These are phyloP conservation scores for Fusarium papillatum DNA, from an alignment of 2,329 filamentous ascomycete species.

Conservation along the genomic window DNA sequence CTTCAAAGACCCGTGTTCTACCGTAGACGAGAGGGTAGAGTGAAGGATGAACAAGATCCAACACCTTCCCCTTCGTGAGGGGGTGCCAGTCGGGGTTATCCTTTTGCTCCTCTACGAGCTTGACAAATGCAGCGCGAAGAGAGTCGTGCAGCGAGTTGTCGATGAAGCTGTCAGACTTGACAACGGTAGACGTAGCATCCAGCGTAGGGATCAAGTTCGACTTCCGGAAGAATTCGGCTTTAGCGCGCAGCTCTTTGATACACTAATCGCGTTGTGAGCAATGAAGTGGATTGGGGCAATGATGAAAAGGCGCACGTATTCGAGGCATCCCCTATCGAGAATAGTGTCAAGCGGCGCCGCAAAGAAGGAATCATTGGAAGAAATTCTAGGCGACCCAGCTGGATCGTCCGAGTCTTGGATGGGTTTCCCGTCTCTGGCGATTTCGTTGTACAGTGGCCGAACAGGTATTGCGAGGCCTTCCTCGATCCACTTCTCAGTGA, in stretches of 20 bases:
- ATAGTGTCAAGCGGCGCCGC: conserved; percentile 11
- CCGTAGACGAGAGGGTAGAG: conserved; percentile 40
- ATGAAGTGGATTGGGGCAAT: background rate
- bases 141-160: conserved; percentile 4
- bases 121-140: conserved; percentile 30
- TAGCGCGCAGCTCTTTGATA: conserved; percentile 58
- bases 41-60: conserved; percentile 33
- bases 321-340: conserved; percentile 24
- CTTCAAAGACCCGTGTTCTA: conserved; percentile 49
- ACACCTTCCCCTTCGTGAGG: background rate
- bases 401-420: background rate
- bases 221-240: conserved; percentile 56
- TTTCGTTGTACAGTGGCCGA: conserved; percentile 13
- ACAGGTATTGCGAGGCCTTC: conserved; percentile 28
- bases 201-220: conserved; percentile 51
- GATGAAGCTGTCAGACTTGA: conserved; percentile 42
- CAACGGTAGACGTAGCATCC: conserved; percentile 33
- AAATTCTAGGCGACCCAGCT: background rate
- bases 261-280: conserved; percentile 23
- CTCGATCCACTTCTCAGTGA: conserved; percentile 21
- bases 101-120: conserved; percentile 33
- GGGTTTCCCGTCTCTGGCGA: background rate
- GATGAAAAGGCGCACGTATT: conserved; percentile 24
- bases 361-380: background rate
- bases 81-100: conserved; percentile 35